Base-by-base conservation (phyloP, 805 yeast genomes). In the Metschnikowia orientalis region DNA sequence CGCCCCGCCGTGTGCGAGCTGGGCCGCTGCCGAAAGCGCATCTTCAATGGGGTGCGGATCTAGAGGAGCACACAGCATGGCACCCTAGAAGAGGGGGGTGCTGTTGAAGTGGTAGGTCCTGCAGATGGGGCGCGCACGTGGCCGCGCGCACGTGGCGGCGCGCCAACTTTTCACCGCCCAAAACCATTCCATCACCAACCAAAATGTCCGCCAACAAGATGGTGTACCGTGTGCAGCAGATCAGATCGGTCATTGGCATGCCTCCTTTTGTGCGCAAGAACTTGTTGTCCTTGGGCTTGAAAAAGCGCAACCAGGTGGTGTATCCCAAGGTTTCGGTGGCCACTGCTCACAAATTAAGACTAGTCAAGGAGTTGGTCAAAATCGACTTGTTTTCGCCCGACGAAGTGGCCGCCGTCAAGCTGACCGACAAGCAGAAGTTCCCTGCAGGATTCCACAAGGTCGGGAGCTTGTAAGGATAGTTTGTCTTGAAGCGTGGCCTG, bases 241-340 rank as follows among this genome's bases (percentile, higher is more conserved):
- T 71, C 32, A 75, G 94, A 54, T 88, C 97, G 2, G 71, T 87
- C 5, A 88, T 90, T 41, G 96, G 95, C 1, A 69, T 87, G 50
- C 95, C 96, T 8, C 73, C 77, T 35, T 60, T 67, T 26, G 73
- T 73, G 37, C 75, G 81, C 43, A 73, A 73, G 38, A 79, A 88
- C 6, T 75, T 86, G 17, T 62, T 70, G 37, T 71, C 82, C 6
- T 66, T 90, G 40, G 97, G 97, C 0, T 73, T 90, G 33, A 73
- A 69, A 34, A 77, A 71, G 48, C 77, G 92, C 48, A 85, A 89
- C 33, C 79, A 79, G 23, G 73, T 80, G 2, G 79, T 77, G 2
- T 89, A 81, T 59, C 89, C 79, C 50, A 61, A 63, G 28, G 86
- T 84, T 4, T 70, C 81, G 8, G 88, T 94, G 10, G 75, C 81